A percentile compares a stretch with the other conserved stretches of the same genome.
Conservation (phyloP, 768 basidiomycete species). For the Bullera alba region DNA sequence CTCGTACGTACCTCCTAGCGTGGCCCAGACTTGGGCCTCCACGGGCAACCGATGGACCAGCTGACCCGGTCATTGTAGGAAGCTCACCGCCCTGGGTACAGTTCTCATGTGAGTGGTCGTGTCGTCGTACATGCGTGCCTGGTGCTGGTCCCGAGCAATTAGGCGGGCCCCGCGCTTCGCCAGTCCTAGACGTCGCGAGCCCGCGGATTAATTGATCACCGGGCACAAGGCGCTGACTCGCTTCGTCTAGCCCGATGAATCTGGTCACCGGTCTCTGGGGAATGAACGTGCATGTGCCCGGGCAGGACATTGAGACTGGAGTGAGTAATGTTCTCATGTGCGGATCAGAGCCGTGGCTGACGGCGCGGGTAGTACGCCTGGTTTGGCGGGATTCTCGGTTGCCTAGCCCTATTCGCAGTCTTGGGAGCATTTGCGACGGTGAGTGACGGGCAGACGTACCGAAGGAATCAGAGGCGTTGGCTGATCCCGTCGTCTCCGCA, state of each 20-base stretch:
- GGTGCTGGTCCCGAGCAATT: neutral
- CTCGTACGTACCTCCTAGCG: conserved; percentile 47
- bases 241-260: conserved; percentile 54
- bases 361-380: conserved; percentile 53
- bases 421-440: conserved; percentile 53
- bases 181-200: too few species aligned
- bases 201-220: too few species aligned
- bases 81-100: conserved; percentile 94
- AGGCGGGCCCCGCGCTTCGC: too few species aligned
- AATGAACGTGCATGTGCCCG: conserved; percentile 96
- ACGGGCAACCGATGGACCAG: neutral
- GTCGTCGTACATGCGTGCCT: too few species aligned
- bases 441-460: conserved; percentile 3
- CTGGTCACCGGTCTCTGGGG: conserved; percentile 95
- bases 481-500: neutral
- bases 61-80: conserved; percentile 43
- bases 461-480: neutral
- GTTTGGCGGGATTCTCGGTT: conserved; percentile 81
- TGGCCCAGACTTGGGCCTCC: too few species aligned
- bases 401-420: conserved; percentile 70
- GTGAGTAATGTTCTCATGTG: conserved; percentile 27
- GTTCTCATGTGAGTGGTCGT: conserved; percentile 77
- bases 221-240: too few species aligned
- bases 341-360: neutral
- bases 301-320: conserved; percentile 47